Percentiles rank a stretch among this genome's conserved stretches.
Conservation (phyloP, 768 basidiomycete species). For the Boletales sp. region DNA sequence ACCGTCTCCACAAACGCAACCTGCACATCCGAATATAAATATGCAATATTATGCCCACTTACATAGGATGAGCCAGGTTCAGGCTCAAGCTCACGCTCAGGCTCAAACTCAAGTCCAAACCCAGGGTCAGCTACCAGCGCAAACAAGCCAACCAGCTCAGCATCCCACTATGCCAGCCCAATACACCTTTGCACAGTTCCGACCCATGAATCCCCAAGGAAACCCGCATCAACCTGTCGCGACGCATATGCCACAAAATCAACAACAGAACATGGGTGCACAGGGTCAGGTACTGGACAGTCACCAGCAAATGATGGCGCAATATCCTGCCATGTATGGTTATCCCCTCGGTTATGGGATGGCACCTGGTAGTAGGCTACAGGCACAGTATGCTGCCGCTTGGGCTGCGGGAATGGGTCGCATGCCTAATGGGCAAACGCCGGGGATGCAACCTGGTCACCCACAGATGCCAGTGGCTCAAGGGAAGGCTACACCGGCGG, state of each 20-base stretch:
- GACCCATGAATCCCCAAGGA: slow-evolving; percentile 28
- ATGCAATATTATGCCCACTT: slow-evolving; percentile 19
- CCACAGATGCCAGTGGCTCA: slow-evolving; percentile 29
- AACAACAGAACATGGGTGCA: slow-evolving; percentile 26
- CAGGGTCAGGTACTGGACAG: slow-evolving; percentile 22
- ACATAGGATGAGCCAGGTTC: slow-evolving; percentile 23
- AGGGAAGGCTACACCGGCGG: slow-evolving; percentile 32
- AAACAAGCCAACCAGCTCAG: slow-evolving; percentile 23
- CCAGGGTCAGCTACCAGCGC: slow-evolving; percentile 23
- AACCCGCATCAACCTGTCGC: slow-evolving; percentile 25
- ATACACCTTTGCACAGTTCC: slow-evolving; percentile 35
- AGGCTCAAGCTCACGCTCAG: slow-evolving; percentile 16
- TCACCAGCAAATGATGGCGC: slow-evolving; percentile 31
- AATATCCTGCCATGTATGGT: slow-evolving; percentile 22
- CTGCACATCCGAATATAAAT: slow-evolving; percentile 12
- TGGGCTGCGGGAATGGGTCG: slow-evolving; percentile 24
- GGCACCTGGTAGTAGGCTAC: slow-evolving; percentile 14
- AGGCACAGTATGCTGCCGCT: slow-evolving; percentile 17
- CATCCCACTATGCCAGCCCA: slow-evolving; percentile 25
- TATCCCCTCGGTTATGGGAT: slow-evolving; percentile 24
- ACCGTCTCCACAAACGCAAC: slow-evolving; percentile 17
- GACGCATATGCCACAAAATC: slow-evolving; percentile 24
- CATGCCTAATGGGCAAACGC: slow-evolving; percentile 23
- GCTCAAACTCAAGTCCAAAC: slow-evolving; percentile 21
- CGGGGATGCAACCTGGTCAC: slow-evolving; percentile 27